These are phyloP conservation scores for Debaryomyces nepalensis DNA, from an alignment of 1,139 yeast species.

Conservation along the genomic window DNA sequence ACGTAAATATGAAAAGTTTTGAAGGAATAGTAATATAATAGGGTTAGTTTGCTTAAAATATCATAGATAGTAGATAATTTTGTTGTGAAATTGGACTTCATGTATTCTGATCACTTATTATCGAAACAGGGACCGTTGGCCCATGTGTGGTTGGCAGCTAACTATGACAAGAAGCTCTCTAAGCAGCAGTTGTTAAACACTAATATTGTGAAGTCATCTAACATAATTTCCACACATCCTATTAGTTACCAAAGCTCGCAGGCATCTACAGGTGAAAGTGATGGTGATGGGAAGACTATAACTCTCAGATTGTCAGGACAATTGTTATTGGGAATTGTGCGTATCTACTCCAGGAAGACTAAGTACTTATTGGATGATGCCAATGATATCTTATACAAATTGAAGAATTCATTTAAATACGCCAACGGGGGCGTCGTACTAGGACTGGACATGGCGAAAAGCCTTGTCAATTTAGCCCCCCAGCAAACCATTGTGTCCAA, in stretches of 20 bases:
- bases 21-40: neutral
- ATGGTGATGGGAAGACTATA: conserved; percentile 39
- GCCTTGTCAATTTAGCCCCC: conserved; percentile 49
- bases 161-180: conserved; percentile 78
- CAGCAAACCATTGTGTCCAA: conserved; percentile 56
- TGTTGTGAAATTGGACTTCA: too few species aligned
- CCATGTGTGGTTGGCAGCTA: conserved; percentile 93
- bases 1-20: conserved; percentile 11
- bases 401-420: conserved; percentile 70
- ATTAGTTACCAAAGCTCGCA: conserved; percentile 17
- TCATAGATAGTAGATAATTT: neutral
- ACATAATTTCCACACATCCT: conserved; percentile 42
- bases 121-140: conserved; percentile 84
- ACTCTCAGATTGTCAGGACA: conserved; percentile 90
- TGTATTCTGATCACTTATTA: conserved; percentile 50
- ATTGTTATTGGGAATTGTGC: conserved; percentile 82
- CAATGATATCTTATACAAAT: conserved; percentile 71
- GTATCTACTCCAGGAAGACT: conserved; percentile 87
- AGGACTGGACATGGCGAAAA: conserved; percentile 32
- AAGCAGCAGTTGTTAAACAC: conserved; percentile 77
- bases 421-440: conserved; percentile 41
- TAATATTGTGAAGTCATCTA: conserved; percentile 69
- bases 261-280: conserved; percentile 29
- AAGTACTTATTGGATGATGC: conserved; percentile 85
- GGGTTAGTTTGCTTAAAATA: neutral